Evolutionary conservation across 108 stramenopile species (phyloP).

Genomic region (Bacterosira constricta): DNA sequence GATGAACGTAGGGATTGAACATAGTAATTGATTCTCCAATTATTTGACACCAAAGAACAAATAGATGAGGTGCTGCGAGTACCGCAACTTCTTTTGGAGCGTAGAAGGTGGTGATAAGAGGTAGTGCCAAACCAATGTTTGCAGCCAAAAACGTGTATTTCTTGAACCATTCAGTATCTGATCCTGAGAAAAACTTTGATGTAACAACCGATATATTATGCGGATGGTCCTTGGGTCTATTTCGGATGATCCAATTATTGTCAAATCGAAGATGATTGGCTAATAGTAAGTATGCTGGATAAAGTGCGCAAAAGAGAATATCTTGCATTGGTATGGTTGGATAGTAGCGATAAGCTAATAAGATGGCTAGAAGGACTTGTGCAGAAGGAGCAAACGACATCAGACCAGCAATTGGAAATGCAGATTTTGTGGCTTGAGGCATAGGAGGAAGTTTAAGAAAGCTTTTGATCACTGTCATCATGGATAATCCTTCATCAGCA

Average conservation of each 20-base stretch:
- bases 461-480: background rate
- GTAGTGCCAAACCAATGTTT: background rate
- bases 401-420: background rate
- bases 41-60: constrained; percentile 15
- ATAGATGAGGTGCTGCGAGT: constrained; percentile 2
- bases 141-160: constrained; percentile 3
- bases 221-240: background rate
- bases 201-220: background rate
- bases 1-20: constrained; percentile 12
- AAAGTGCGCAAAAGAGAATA: constrained; percentile 13
- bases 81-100: constrained; percentile 10
- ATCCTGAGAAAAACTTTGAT: constrained; percentile 6
- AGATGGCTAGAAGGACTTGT: background rate
- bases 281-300: constrained; percentile 8
- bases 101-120: background rate
- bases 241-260: constrained; percentile 2
- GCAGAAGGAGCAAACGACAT: background rate
- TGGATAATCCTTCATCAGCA: background rate
- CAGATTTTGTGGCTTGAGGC: background rate
- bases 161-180: constrained; percentile 8
- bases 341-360: background rate
- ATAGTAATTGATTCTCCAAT: constrained; percentile 6
- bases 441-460: background rate
- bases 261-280: constrained; percentile 5
- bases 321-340: constrained; percentile 1